phyloP scores from a whole-genome alignment of 164 flowering plant species.

The Vitis riparia region DNA sequence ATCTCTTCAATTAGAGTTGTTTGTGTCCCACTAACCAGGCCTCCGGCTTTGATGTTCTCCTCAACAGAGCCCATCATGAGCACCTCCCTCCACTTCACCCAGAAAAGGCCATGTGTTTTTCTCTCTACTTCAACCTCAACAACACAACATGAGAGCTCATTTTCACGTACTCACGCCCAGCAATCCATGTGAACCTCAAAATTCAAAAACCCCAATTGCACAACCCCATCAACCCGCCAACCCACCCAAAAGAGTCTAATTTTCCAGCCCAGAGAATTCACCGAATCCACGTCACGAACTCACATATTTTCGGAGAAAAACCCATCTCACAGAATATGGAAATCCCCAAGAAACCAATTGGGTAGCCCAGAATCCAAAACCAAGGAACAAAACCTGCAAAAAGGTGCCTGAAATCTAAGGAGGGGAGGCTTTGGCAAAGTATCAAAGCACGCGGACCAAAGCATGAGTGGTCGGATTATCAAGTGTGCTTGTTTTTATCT shows the following conservation, averaged over 20 bases:
- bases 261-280: slow-evolving; percentile 1
- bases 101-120: slow-evolving; percentile 6
- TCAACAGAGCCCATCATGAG: slow-evolving; percentile 47
- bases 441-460: slow-evolving; percentile 60
- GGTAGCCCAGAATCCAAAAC: slow-evolving; percentile 39
- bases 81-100: slow-evolving; percentile 6
- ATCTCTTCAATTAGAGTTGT: slow-evolving; percentile 67
- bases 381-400: slow-evolving; percentile 58
- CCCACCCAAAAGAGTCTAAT: not conserved
- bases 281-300: slow-evolving; percentile 3
- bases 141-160: slow-evolving; percentile 19
- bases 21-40: slow-evolving; percentile 31
- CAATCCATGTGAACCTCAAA: slow-evolving; percentile 4
- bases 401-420: slow-evolving; percentile 33
- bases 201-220: slow-evolving; percentile 8
- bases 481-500: slow-evolving; percentile 27
- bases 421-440: slow-evolving; percentile 36
- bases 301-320: slow-evolving; percentile 7
- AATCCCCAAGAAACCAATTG: slow-evolving; percentile 17
- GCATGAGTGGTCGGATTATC: slow-evolving; percentile 28
- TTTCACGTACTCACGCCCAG: slow-evolving; percentile 3
- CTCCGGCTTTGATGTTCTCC: slow-evolving; percentile 53
- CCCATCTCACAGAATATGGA: not conserved
- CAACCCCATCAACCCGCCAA: not conserved
- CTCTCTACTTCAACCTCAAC: slow-evolving; percentile 4